Evolutionary conservation across 2,329 filamentous ascomycete species (phyloP).

Genomic region (Fusarium anguioides): DNA sequence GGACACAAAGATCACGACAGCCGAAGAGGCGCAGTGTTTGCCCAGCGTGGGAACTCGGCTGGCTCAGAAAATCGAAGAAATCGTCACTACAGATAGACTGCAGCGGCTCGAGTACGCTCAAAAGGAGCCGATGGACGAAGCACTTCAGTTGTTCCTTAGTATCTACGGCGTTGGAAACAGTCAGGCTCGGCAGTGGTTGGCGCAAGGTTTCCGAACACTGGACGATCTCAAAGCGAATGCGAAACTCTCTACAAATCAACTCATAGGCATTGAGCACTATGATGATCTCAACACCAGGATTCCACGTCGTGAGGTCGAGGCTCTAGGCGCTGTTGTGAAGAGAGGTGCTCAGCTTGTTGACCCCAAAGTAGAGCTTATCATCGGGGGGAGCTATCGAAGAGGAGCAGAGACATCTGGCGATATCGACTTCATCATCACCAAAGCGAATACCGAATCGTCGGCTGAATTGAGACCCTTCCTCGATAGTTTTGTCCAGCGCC

Average conservation of each 20-base stretch:
- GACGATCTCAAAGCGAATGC: slow-evolving; percentile 74
- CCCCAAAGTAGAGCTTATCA: slow-evolving; percentile 72
- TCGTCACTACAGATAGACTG: slow-evolving; percentile 78
- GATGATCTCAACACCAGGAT: slow-evolving; percentile 83
- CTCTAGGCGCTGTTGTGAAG: slow-evolving; percentile 73
- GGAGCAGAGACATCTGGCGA: slow-evolving; percentile 81
- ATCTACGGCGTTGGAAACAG: slow-evolving; percentile 82
- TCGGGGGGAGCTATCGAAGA: slow-evolving; percentile 87
- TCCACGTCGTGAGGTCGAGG: slow-evolving; percentile 78
- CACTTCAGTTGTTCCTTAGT: slow-evolving; percentile 76
- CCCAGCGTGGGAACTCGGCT: slow-evolving; percentile 77
- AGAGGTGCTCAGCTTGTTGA: slow-evolving; percentile 70
- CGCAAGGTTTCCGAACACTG: slow-evolving; percentile 78
- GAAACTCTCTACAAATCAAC: slow-evolving; percentile 75
- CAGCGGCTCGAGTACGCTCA: slow-evolving; percentile 77
- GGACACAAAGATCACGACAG: slow-evolving; percentile 70
- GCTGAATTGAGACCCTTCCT: slow-evolving; percentile 72
- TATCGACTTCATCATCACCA: slow-evolving; percentile 87
- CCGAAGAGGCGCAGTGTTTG: slow-evolving; percentile 74
- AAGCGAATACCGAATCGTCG: slow-evolving; percentile 64
- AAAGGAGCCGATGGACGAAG: slow-evolving; percentile 71
- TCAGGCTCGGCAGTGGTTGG: slow-evolving; percentile 80
- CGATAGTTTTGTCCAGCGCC: slow-evolving; percentile 68
- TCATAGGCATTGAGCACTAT: slow-evolving; percentile 81
- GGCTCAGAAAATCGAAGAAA: slow-evolving; percentile 90